Evolutionary conservation across 495 filamentous ascomycete genomes (phyloP).

Genomic region (Hamigera avellanea): DNA sequence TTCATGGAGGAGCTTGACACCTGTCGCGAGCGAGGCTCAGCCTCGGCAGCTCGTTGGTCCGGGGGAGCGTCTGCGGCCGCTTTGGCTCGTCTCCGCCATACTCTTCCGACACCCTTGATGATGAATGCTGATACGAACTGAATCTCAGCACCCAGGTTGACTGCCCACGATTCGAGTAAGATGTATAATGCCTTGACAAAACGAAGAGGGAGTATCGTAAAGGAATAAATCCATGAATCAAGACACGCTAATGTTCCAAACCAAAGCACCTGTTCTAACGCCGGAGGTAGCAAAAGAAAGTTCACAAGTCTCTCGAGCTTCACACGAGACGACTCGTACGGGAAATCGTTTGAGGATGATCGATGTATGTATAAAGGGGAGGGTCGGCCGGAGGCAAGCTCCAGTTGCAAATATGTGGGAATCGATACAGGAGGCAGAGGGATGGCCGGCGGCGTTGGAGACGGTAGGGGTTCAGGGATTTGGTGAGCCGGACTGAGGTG

Average conservation of each 20-base stretch:
- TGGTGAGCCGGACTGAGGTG: conserved; percentile 17
- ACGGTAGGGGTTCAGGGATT: conserved; percentile 34
- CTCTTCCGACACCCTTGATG: conserved; percentile 58
- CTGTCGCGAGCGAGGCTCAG: conserved; percentile 13
- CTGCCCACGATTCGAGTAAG: conserved; percentile 58
- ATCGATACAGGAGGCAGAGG: conserved; percentile 79
- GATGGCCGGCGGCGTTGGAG: conserved; percentile 57
- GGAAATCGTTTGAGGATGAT: conserved; percentile 57
- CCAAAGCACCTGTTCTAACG: conserved; percentile 72
- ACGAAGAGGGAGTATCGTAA: conserved; percentile 85
- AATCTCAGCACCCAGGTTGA: conserved; percentile 52
- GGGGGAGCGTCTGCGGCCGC: conserved; percentile 9
- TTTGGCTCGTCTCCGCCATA: conserved; percentile 54
- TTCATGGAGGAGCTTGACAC: conserved; percentile 6
- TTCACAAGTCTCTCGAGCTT: conserved; percentile 91
- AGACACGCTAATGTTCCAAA: conserved; percentile 87
- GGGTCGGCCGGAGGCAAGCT: conserved; percentile 68
- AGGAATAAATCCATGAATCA: conserved; percentile 95
- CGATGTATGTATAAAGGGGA: conserved; percentile 84
- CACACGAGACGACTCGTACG: conserved; percentile 92
- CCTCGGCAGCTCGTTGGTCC: conserved; percentile 12
- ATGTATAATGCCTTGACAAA: conserved; percentile 77
- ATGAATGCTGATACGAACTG: conserved; percentile 61
- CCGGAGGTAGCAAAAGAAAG: conserved; percentile 69
- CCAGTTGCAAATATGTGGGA: conserved; percentile 78